phyloP scores from a whole-genome alignment of 176 grass and related monocot species.

The Microstegium vimineum region DNA sequence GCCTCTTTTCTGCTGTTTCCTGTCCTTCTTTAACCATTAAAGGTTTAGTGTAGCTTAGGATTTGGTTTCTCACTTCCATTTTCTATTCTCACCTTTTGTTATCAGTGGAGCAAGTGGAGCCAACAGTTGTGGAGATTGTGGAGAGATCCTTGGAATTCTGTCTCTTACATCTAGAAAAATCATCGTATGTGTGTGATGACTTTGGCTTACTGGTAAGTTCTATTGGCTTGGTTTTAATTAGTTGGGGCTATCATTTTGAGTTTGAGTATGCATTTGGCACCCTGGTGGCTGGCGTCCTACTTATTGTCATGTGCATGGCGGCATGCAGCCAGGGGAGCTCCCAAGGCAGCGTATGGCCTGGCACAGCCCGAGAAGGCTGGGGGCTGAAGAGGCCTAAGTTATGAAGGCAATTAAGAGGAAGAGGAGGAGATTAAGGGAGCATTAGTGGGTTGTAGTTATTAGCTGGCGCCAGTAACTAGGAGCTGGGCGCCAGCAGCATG shows the following conservation, averaged over 20 bases:
- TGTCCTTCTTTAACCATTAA: background rate
- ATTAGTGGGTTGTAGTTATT: too few relatives aligned
- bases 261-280: background rate
- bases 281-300: too few relatives aligned
- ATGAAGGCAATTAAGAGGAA: too few relatives aligned
- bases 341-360: too few relatives aligned
- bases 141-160: constrained; percentile 81
- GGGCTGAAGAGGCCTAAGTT: too few relatives aligned
- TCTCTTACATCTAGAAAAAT: constrained; percentile 75
- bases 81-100: constrained; percentile 19
- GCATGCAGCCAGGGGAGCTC: too few relatives aligned
- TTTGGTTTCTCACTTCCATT: constrained; percentile 27
- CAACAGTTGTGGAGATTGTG: constrained; percentile 51
- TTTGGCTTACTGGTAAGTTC: constrained; percentile 65
- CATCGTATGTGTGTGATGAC: constrained; percentile 67
- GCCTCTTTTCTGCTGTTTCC: background rate
- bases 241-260: background rate
- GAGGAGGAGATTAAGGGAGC: too few relatives aligned
- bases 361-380: too few relatives aligned
- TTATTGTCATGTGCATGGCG: too few relatives aligned
- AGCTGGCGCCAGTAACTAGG: too few relatives aligned
- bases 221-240: constrained; percentile 21
- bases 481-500: too few relatives aligned
- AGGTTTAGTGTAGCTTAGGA: background rate
- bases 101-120: constrained; percentile 74